Base-by-base conservation (phyloP, 345 rosid genomes). In the Raphanus sativus region DNA sequence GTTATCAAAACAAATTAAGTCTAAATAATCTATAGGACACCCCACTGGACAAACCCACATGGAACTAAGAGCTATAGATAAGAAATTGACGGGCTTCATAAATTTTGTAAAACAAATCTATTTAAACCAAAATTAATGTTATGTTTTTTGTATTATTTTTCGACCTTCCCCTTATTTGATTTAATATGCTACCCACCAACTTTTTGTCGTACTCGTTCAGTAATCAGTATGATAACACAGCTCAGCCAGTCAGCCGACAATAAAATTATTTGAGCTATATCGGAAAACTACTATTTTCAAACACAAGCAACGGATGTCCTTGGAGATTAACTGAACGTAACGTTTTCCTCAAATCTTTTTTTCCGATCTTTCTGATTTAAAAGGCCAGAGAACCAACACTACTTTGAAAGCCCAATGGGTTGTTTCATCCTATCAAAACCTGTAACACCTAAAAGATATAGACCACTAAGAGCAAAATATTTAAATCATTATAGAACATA, bases 31-130 rank as follows among this genome's bases (percentile, higher is more conserved):
- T 73, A 6, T 77, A 69, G 60, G 55, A 71, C 54, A 77, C 30
- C 17, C 42, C 66, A 58, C 30, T 77, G 29, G 76, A 71, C 77
- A 78, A 72, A 73, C 54, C 70, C 82, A 79, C 78, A 73, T 79
- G 82, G 60, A 73, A 61, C 62, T 73, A 68, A 45, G 65, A 68
- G 63, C 16, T 13, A 17, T 29, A 59, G 78, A 79, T 74, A 74
- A 74, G 78, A 54, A 68, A 52, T 52, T 38, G 69, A 74, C 5
- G 61, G 75, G 55, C 70, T 60, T 58, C 63, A 52, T 62, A 36
- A 67, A n/a, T 74, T 78, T 68, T 13, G 16, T 13, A 26, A 8
- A 62, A 52, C 67, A 61, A 79, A 79, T 54, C 45, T 34, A 61
- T 5, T 26, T 17, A 59, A 24, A 32, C 33, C 42, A 24, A 62